Evolutionary conservation across 495 filamentous ascomycete genomes (phyloP).

Genomic region (Sporormia fimetaria): DNA sequence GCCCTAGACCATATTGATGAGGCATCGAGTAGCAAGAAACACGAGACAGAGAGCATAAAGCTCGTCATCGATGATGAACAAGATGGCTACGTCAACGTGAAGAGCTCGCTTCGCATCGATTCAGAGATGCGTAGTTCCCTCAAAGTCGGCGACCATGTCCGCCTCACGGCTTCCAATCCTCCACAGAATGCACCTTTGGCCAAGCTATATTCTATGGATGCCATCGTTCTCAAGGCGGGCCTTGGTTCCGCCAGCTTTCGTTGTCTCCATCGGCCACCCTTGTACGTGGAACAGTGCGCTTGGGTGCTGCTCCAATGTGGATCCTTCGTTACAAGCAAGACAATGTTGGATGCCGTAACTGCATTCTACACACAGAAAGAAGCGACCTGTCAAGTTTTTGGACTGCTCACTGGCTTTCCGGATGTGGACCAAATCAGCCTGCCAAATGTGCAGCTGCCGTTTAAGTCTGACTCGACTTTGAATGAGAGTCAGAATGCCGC

Average conservation of each 20-base stretch:
- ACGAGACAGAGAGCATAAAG: conserved; percentile 28
- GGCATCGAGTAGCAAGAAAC: conserved; percentile 28
- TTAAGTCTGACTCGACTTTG: conserved; percentile 18
- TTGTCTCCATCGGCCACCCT: conserved; percentile 37
- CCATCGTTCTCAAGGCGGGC: conserved; percentile 32
- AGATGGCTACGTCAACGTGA: conserved; percentile 27
- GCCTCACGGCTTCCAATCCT: conserved; percentile 31
- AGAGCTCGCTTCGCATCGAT: conserved; percentile 36
- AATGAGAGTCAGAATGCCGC: conserved; percentile 40
- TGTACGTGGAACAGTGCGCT: conserved; percentile 34
- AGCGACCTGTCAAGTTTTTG: conserved; percentile 31
- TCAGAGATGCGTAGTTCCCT: conserved; percentile 21
- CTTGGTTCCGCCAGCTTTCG: conserved; percentile 33
- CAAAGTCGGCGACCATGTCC: conserved; percentile 33
- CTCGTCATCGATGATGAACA: conserved; percentile 19
- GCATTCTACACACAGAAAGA: conserved; percentile 28
- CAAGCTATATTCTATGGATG: conserved; percentile 33
- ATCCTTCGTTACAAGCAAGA: conserved; percentile 38
- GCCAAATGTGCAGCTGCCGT: conserved; percentile 5
- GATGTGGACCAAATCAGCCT: conserved; percentile 1
- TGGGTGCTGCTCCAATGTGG: conserved; percentile 38
- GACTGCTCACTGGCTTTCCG: conserved; percentile 26
- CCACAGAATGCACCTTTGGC: conserved; percentile 31
- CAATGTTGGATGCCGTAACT: conserved; percentile 38
- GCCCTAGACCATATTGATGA: conserved; percentile 43